Base-by-base conservation (phyloP, 2,329 filamentous ascomycete species). In the Ophiocordyceps camponoti-saundersi region DNA sequence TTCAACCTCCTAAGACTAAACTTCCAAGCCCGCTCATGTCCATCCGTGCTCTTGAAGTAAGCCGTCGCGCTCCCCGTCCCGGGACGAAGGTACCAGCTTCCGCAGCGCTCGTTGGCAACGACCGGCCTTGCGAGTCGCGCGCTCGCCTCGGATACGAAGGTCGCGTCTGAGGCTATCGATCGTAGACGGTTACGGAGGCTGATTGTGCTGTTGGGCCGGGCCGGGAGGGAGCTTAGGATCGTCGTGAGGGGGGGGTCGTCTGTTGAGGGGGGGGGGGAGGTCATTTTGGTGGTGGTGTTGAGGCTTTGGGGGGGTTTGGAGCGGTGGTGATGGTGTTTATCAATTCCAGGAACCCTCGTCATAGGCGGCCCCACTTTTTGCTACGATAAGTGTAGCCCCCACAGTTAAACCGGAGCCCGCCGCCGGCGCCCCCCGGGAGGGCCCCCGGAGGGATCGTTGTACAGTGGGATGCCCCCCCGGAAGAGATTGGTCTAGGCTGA, bases 31-130 rank as follows among this genome's bases (percentile, higher is more conserved):
- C 85, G 81, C 46, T 80, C 79, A 61, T 98, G 92, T 1, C 92
- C 92, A 65, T 98, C 92, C 2, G 92, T 98, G 64, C 86, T 94
- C 71, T 98, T 98, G 66, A 96, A 98, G 65, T 96, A 98, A 30
- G 83, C 85, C 53, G 84, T 88, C 30, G 77, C 84, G 1, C 60
- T 65, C 63, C 90, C 92, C 23, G 57, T 57, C 8, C 62, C 62
- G 0, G 81, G 81, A 32, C 70, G 65, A 23, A 96, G 83, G 61
- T 96, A 96, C 92, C 92, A 98, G 63, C 85, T 90, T 1, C 92
- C 92, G 61, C 92, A 96, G 49, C 92, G 77, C 68, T 96, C 89
- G 59, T 98, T 98, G 29, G 90, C 88, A 15, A 96, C 70, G 1
- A 96, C 68, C 0, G 88, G 87, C 1, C 90, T 68, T 16, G n/a